A percentile compares a stretch with the other conserved stretches of the same genome.
Conservation (phyloP, 257 asterid species). For the Nicotiana tomentosiformis region DNA sequence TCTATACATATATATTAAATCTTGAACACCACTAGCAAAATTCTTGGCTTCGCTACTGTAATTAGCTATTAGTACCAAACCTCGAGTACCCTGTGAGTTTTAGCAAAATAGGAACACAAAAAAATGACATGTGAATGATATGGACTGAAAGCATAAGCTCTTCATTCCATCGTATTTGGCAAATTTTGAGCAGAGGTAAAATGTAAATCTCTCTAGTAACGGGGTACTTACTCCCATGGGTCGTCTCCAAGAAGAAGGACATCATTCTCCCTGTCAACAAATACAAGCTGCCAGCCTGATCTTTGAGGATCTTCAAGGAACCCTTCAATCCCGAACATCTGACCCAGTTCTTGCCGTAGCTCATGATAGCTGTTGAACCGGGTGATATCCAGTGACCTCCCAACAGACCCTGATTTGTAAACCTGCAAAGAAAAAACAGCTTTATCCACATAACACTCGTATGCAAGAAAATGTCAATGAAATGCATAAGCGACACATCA, state of each 20-base stretch:
- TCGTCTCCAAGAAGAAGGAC: constrained; percentile 99
- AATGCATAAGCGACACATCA: not conserved
- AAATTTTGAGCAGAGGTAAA: not conserved
- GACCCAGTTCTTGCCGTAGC: constrained; percentile 87
- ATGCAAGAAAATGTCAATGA: not conserved
- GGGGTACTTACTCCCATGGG: constrained; percentile 89
- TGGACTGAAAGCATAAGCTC: not conserved
- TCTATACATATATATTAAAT: too few species aligned
- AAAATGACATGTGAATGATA: not conserved
- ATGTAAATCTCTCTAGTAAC: not conserved
- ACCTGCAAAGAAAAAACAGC: constrained; percentile 39
- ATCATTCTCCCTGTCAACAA: constrained; percentile 98
- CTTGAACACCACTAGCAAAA: too few species aligned
- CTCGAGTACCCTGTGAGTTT: not conserved
- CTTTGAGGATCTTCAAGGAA: constrained; percentile 96
- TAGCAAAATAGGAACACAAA: not conserved
- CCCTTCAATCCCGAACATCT: constrained; percentile 91
- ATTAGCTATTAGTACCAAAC: not conserved
- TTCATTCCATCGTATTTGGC: not conserved
- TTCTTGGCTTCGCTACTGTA: too few species aligned
- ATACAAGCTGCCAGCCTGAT: constrained; percentile 99
- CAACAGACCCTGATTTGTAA: constrained; percentile 73
- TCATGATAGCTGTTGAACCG: constrained; percentile 93
- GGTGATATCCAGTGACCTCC: constrained; percentile 88
- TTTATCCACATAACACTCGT: not conserved